Base-by-base conservation (phyloP, 306 rosid genomes). In the Casuarina equisetifolia region DNA sequence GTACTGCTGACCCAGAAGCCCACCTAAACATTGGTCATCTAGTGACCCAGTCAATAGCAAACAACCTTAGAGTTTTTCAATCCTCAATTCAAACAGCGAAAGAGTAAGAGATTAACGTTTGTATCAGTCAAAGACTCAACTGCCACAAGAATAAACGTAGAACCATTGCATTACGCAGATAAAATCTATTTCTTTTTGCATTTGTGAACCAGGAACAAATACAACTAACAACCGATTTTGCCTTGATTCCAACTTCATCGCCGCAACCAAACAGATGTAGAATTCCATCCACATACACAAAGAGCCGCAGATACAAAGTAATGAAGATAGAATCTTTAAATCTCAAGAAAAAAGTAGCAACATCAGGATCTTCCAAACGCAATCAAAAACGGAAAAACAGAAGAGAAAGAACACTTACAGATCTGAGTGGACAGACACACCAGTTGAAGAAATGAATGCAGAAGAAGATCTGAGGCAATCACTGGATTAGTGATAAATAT, bases 381-480 rank as follows among this genome's bases (percentile, higher is more conserved):
- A 44, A 15, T 25, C 5, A 11, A 43, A 76, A 32, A 46, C 46
- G 17, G 4, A 4, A 46, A 32, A 32, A 12, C 42, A 45, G 40
- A 80, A 52, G 43, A 49, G 49, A 46, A 44, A 69, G 75, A 46
- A 79, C 69, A 4, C 84, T 77, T 59, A 82, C 84, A 74, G 89
- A 85, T 85, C 84, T 70, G 81, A 69, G 36, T 50, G 32, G 66
- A n/a, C 38, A 9, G 73, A 72, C 19, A 69, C 40, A 40, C 8
- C 15, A 2, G 76, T 43, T 2, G 40, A 17, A 44, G 80, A 59
- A 62, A 51, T 10, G 3, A 42, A 66, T 11, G 70, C 39, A 15
- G 68, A 53, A 51, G 49, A 32, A 16, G 74, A 76, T 78, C 75
- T 9, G 6, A 51, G 43, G 70, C 42, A 40, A 67, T 72, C 32